Conservation (phyloP, 1,284 basidiomycete species). For the Vanrija sp. region DNA sequence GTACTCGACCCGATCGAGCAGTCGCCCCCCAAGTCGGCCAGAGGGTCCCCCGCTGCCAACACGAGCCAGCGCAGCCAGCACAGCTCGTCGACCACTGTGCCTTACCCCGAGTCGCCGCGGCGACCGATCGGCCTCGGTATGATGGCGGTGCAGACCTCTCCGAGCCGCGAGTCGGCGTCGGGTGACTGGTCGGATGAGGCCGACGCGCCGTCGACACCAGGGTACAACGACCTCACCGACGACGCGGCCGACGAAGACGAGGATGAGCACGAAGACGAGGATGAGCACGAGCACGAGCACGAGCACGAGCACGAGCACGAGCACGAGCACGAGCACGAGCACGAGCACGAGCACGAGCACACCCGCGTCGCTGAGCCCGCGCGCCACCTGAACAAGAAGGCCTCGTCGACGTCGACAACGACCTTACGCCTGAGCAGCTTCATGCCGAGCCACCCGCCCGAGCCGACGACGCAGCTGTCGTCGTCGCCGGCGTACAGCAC, state of each 20-base stretch:
- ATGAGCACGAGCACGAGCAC: background rate
- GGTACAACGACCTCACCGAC: background rate
- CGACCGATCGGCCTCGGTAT: no score
- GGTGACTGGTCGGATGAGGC: no score
- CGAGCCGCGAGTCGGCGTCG: no score
- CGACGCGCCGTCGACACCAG: no score
- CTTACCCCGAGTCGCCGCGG: no score
- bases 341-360: background rate
- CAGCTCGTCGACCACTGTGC: no score
- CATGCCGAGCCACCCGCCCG: constrained; percentile 7
- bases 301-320: background rate
- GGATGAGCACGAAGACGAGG: background rate
- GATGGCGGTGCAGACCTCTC: no score
- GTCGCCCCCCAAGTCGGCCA: constrained; percentile 6
- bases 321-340: background rate
- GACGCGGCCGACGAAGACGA: background rate
- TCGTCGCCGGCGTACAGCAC: constrained; percentile 9
- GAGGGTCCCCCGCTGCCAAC: background rate
- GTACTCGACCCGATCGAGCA: constrained; percentile 19
- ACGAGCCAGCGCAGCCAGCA: no score
- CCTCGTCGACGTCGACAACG: constrained; percentile 4
- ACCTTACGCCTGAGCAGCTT: constrained; percentile 11
- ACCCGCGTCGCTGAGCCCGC: background rate
- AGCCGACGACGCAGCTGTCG: constrained; percentile 15
- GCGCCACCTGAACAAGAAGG: constrained; percentile 8